Evolutionary conservation across 129 eudicot genomes (phyloP).

Genomic region (Helichrysum umbraculigerum): DNA sequence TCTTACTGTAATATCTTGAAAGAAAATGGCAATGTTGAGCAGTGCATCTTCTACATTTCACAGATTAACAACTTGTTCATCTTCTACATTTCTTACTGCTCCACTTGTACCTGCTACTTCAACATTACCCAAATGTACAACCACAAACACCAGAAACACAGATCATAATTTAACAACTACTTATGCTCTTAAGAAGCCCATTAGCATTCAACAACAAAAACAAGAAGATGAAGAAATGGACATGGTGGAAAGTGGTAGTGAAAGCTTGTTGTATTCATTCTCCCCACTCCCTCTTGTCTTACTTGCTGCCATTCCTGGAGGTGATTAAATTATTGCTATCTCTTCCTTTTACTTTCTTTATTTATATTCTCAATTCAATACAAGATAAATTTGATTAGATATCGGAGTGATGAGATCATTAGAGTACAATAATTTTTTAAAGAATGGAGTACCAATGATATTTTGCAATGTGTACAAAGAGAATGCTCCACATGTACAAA

Average conservation of each 20-base stretch:
- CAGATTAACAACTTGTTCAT: slow-evolving; percentile 24
- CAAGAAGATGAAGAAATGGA: slow-evolving; percentile 19
- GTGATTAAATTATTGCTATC: slow-evolving; percentile 25
- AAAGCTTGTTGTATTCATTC: slow-evolving; percentile 59
- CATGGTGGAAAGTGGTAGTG: slow-evolving; percentile 23
- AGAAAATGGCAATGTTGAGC: slow-evolving; percentile 50
- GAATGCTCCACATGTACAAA: no score
- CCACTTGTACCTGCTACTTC: slow-evolving; percentile 21
- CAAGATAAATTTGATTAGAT: no score
- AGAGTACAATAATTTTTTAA: no score
- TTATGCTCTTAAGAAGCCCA: slow-evolving; percentile 30
- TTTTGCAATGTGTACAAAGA: no score
- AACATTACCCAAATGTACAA: slow-evolving; percentile 3
- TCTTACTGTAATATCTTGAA: background rate
- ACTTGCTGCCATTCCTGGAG: slow-evolving; percentile 95
- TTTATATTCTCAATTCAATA: no score
- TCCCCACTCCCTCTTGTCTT: slow-evolving; percentile 67
- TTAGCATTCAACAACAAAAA: background rate
- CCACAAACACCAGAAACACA: slow-evolving; percentile 17
- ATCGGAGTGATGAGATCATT: no score
- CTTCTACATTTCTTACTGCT: slow-evolving; percentile 24
- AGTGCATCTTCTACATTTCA: slow-evolving; percentile 37
- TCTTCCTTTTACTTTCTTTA: no score
- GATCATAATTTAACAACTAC: slow-evolving; percentile 17
- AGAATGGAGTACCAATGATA: no score